Conservation (phyloP, 176 grass and related monocot species). For the Carex littledalei region DNA sequence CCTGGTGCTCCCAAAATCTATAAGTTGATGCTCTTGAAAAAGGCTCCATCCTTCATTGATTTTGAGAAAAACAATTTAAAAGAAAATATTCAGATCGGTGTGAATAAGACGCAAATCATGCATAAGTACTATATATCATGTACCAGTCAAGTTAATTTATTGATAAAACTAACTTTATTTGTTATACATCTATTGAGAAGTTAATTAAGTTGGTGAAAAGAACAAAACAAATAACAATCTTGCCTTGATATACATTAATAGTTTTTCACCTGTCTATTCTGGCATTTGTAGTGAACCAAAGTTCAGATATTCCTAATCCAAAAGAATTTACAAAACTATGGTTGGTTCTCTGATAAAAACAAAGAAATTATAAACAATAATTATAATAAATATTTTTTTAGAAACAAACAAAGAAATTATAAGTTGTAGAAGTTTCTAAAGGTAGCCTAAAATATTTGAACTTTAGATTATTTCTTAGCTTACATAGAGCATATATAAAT, state of each 20-base stretch:
- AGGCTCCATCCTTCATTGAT: constrained; percentile 62
- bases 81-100: constrained; percentile 82
- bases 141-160: constrained; percentile 12
- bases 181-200: background rate
- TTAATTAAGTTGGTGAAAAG: background rate
- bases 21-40: constrained; percentile 82
- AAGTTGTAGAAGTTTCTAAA: no score
- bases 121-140: constrained; percentile 58
- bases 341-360: no score
- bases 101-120: constrained; percentile 94
- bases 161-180: background rate
- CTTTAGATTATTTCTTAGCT: no score
- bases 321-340: background rate
- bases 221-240: background rate
- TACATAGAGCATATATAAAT: no score
- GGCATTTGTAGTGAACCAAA: background rate
- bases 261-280: background rate
- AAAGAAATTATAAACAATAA: no score
- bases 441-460: no score
- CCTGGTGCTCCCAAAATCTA: constrained; percentile 89
- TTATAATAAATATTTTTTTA: no score
- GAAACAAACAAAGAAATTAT: no score
- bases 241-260: background rate
- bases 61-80: constrained; percentile 47
- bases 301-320: background rate